Conservation (phyloP, 2,329 filamentous ascomycete species). For the Aspergillus sp. region DNA sequence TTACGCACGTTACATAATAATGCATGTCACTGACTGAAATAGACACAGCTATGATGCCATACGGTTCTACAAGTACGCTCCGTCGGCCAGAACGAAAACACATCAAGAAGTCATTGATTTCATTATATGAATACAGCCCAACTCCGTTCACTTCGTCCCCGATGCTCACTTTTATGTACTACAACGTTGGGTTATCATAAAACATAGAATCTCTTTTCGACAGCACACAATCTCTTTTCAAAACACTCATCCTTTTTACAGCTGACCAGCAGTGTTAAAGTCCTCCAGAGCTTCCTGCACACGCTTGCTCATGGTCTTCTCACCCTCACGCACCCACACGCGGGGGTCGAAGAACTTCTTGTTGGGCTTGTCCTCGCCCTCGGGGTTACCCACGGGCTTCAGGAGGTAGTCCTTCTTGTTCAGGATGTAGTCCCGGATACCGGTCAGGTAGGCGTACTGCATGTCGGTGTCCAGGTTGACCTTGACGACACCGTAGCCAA, state of each 20-base stretch:
- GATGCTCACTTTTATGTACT: no score
- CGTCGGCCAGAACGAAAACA: no score
- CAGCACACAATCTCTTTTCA: no score
- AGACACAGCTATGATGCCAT: no score
- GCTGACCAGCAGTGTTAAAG: slow-evolving; percentile 76
- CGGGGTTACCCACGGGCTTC: slow-evolving; percentile 85
- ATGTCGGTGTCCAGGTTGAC: slow-evolving; percentile 98
- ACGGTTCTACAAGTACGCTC: no score
- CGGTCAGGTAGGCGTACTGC: slow-evolving; percentile 86
- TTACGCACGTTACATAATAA: no score
- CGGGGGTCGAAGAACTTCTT: slow-evolving; percentile 92
- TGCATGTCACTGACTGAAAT: no score
- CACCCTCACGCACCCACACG: slow-evolving; percentile 86
- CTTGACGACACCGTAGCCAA: slow-evolving; percentile 93
- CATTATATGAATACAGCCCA: no score
- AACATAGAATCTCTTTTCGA: background rate
- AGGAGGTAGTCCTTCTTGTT: slow-evolving; percentile 92
- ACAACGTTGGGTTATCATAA: no score
- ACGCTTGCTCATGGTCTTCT: slow-evolving; percentile 89
- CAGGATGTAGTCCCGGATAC: slow-evolving; percentile 89
- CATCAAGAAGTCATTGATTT: background rate
- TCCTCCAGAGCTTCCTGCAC: slow-evolving; percentile 74
- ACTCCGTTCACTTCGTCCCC: no score
- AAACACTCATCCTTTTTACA: slow-evolving; percentile 46
- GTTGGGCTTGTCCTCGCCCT: slow-evolving; percentile 95